These are phyloP conservation scores for Xerocomus spinulosus DNA, from an alignment of 768 basidiomycete genomes.

Conservation along the genomic window DNA sequence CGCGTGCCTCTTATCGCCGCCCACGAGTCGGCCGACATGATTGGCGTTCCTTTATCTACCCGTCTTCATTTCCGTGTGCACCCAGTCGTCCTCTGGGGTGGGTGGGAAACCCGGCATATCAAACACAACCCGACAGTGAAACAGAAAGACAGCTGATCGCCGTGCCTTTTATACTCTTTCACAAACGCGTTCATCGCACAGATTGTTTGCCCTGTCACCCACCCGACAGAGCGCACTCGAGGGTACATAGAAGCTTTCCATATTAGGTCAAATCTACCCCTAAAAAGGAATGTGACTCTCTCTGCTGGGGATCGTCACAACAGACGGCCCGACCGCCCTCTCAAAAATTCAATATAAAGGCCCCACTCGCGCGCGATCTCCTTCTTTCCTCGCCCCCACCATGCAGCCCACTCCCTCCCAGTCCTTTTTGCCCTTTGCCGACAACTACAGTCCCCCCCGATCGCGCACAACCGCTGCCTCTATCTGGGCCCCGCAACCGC, in stretches of 20 bases:
- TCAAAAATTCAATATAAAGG: constrained; percentile 34
- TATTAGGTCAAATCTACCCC: constrained; percentile 28
- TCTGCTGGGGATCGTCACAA: constrained; percentile 30
- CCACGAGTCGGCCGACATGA: no score
- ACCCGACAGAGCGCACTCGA: constrained; percentile 16
- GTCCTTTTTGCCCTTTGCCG: constrained; percentile 33
- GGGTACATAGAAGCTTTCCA: constrained; percentile 30
- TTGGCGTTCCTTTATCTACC: constrained; percentile 19
- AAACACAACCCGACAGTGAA: constrained; percentile 1
- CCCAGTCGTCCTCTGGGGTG: background rate
- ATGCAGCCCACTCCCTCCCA: constrained; percentile 33
- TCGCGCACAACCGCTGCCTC: constrained; percentile 47
- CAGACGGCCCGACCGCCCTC: constrained; percentile 17
- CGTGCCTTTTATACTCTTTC: constrained; percentile 11
- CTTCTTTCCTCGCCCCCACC: constrained; percentile 37
- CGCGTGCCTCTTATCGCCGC: constrained; percentile 21
- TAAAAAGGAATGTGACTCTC: constrained; percentile 31
- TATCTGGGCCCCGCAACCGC: constrained; percentile 83
- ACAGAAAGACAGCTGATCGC: constrained; percentile 26
- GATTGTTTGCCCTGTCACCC: constrained; percentile 24
- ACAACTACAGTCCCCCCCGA: constrained; percentile 38
- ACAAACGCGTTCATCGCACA: constrained; percentile 19
- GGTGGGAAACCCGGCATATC: constrained; percentile 10
- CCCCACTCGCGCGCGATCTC: constrained; percentile 16
- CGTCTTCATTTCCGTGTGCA: constrained; percentile 23